Percentiles rank a stretch among this genome's conserved stretches.
Conservation (phyloP, 176 grass and related monocot genomes). For the Oryza rufipogon region DNA sequence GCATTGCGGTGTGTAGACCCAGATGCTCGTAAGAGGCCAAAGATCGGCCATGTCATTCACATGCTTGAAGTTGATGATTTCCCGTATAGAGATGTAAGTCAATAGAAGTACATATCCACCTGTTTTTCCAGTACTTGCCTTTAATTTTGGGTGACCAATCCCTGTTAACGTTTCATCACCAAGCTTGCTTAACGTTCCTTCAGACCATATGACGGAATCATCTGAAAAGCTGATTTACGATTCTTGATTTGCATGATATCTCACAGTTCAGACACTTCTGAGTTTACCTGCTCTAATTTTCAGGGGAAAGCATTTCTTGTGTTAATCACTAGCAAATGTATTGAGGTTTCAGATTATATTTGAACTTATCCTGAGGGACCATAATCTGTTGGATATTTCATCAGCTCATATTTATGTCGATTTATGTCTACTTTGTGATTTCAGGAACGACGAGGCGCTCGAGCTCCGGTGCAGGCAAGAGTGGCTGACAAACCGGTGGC, state of each 20-base stretch:
- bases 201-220: background rate
- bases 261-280: background rate
- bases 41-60: slow-evolving; percentile 86
- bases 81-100: slow-evolving; percentile 78
- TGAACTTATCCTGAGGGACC: background rate
- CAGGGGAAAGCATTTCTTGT: background rate
- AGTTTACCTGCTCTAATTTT: background rate
- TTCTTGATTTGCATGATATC: background rate
- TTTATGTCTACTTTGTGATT: slow-evolving; percentile 12
- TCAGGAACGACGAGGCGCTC: slow-evolving; percentile 66
- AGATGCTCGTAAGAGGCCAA: slow-evolving; percentile 88
- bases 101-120: background rate
- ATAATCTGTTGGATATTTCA: background rate
- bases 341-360: slow-evolving; percentile 4
- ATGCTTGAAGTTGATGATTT: slow-evolving; percentile 99
- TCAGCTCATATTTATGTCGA: background rate
- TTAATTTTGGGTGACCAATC: background rate
- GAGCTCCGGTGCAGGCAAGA: slow-evolving; percentile 57
- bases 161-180: background rate
- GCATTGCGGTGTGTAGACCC: slow-evolving; percentile 89
- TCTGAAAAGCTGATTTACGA: background rate
- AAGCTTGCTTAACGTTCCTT: background rate
- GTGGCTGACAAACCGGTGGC: slow-evolving; percentile 35
- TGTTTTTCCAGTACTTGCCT: background rate
- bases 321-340: background rate